Percentiles rank a stretch among this genome's conserved stretches.
These are phyloP conservation scores for Monosporozyma servazzii DNA, from an alignment of 805 yeast species.

Conservation along the genomic window DNA sequence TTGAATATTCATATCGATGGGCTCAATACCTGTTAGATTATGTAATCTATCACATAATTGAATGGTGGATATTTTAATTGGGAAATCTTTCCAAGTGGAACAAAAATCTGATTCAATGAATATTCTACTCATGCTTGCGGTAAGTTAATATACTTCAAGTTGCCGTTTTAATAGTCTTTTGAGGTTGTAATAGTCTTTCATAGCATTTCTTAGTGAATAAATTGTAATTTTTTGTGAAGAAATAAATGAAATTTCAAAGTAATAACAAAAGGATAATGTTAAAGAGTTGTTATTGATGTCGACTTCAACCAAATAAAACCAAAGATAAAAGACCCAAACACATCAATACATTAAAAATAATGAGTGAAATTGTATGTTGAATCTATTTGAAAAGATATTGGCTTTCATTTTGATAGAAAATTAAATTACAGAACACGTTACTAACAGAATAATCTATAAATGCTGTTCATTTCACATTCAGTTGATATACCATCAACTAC, in stretches of 20 bases:
- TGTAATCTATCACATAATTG: constrained; percentile 19
- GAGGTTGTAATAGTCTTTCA: neutral
- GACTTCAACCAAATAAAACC: neutral
- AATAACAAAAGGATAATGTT: neutral
- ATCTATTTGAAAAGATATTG: neutral
- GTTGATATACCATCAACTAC: neutral
- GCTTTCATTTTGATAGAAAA: too few relatives aligned
- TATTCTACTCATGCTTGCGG: constrained; percentile 4
- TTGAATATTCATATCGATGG: constrained; percentile 20
- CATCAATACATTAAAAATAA: neutral
- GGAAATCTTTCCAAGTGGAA: constrained; percentile 13
- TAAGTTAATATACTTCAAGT: neutral
- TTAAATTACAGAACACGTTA: neutral
- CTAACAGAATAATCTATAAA: constrained; percentile 9
- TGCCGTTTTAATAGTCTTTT: neutral
- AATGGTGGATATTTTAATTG: constrained; percentile 8
- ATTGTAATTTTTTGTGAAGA: neutral
- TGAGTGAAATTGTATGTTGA: constrained; percentile 2
- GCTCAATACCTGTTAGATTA: constrained; percentile 22
- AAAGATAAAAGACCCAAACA: neutral
- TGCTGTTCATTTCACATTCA: neutral
- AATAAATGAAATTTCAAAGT: neutral
- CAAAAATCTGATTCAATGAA: constrained; percentile 17
- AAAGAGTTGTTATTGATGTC: neutral
- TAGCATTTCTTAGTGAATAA: too few relatives aligned